These are phyloP conservation scores for Urostyla sp. DNA, from an alignment of 73 alveolate genomes.

Conservation along the genomic window DNA sequence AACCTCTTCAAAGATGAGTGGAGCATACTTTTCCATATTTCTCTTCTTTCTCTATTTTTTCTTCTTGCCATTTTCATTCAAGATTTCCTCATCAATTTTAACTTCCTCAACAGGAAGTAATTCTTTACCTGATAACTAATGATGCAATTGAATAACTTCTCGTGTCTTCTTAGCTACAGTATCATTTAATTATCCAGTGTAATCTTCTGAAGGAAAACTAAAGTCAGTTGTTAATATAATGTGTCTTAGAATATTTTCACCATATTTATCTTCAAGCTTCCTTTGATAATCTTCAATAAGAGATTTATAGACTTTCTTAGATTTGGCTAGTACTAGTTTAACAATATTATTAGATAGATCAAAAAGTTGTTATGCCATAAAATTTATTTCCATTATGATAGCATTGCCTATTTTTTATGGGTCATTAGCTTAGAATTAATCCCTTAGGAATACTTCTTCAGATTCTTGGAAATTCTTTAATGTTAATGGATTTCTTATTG, in stretches of 20 bases:
- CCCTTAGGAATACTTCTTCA: neutral
- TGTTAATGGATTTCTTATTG: neutral
- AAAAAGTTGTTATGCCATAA: constrained; percentile 46
- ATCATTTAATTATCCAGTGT: constrained; percentile 45
- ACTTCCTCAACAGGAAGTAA: constrained; percentile 28
- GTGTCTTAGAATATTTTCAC: constrained; percentile 51
- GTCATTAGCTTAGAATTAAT: neutral
- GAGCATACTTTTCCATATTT: constrained; percentile 56
- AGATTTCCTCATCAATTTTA: constrained; percentile 35
- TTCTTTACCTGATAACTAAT: neutral
- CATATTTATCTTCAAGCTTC: constrained; percentile 40
- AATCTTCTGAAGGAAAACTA: constrained; percentile 45
- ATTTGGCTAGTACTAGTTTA: constrained; percentile 9
- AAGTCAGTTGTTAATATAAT: constrained; percentile 27
- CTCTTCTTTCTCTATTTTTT: constrained; percentile 37
- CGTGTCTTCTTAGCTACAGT: constrained; percentile 48
- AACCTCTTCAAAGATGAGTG: constrained; percentile 48
- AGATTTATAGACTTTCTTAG: constrained; percentile 14
- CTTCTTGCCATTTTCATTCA: constrained; percentile 20
- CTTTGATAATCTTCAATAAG: constrained; percentile 8
- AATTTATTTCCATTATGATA: constrained; percentile 38
- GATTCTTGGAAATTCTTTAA: constrained; percentile 5
- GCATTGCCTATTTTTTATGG: constrained; percentile 46
- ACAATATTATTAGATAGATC: constrained; percentile 4
- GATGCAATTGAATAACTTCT: neutral